Evolutionary conservation across 768 basidiomycete species (phyloP).

Genomic region (Cystofilobasidium macerans): DNA sequence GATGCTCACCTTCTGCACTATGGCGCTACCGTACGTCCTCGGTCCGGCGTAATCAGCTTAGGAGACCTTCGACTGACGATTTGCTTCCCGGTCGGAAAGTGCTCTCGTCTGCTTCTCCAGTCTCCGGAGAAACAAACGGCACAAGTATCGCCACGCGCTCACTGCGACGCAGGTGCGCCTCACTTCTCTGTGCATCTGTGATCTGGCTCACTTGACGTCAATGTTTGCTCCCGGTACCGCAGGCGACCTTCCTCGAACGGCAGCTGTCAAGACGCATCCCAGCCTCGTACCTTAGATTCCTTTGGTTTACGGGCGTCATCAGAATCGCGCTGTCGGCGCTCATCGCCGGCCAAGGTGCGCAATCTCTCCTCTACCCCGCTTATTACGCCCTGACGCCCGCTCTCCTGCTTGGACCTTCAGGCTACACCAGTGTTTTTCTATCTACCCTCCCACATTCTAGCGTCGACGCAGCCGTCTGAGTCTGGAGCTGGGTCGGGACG

Average conservation of each 20-base stretch:
- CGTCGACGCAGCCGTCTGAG: conserved; percentile 41
- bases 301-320: conserved; percentile 42
- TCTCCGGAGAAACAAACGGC: conserved; percentile 40
- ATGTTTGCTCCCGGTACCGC: neutral
- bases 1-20: conserved; percentile 36
- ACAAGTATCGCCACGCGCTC: conserved; percentile 36
- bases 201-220: too few species aligned
- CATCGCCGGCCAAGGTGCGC: conserved; percentile 41
- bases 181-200: too few species aligned
- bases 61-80: neutral
- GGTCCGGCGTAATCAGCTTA: neutral
- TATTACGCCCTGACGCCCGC: neutral
- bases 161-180: conserved; percentile 1
- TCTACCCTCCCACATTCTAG: conserved; percentile 41
- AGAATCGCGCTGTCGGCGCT: conserved; percentile 40
- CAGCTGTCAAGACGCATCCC: conserved; percentile 38
- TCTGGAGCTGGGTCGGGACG: conserved; percentile 40
- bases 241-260: conserved; percentile 35
- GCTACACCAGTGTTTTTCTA: conserved; percentile 40
- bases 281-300: conserved; percentile 40
- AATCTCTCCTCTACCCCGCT: too few species aligned
- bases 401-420: conserved; percentile 20
- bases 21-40: conserved; percentile 33
- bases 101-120: conserved; percentile 41
- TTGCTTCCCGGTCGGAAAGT: neutral